Evolutionary conservation across 2,329 filamentous ascomycete species (phyloP).

Genomic region (Cladosporium oxysporum): DNA sequence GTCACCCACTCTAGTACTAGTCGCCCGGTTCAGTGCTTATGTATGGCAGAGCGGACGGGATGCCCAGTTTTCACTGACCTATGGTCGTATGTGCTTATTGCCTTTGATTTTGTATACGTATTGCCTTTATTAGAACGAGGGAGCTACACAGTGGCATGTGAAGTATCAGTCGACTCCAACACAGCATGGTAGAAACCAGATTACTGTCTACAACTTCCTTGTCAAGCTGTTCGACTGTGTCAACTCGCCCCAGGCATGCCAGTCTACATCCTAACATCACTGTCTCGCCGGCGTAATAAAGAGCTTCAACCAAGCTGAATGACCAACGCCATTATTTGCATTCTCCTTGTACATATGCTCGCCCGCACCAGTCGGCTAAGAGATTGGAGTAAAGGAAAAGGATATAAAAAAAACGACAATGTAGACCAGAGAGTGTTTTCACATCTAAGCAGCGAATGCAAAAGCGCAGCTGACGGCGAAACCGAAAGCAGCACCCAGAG

Average conservation of each 20-base stretch:
- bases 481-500: neutral
- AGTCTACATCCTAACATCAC: neutral
- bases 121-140: too few species aligned
- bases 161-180: too few species aligned
- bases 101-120: neutral
- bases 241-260: too few species aligned
- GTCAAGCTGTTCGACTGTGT: neutral
- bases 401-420: neutral
- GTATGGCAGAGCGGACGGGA: too few species aligned
- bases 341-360: constrained; percentile 1
- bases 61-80: too few species aligned
- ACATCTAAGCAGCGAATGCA: neutral
- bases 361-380: neutral
- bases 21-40: too few species aligned
- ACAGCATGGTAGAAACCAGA: too few species aligned
- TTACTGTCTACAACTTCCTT: too few species aligned
- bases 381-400: neutral
- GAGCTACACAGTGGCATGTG: too few species aligned
- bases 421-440: neutral
- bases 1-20: too few species aligned
- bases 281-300: neutral
- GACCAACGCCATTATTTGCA: neutral
- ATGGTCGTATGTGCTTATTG: neutral
- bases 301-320: neutral
- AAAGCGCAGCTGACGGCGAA: constrained; percentile 1